Evolutionary conservation across 768 basidiomycete species (phyloP), one percentile per base, ranked within the genome.

Genomic region (Tylopilus plumbeoviolaceoides): DNA sequence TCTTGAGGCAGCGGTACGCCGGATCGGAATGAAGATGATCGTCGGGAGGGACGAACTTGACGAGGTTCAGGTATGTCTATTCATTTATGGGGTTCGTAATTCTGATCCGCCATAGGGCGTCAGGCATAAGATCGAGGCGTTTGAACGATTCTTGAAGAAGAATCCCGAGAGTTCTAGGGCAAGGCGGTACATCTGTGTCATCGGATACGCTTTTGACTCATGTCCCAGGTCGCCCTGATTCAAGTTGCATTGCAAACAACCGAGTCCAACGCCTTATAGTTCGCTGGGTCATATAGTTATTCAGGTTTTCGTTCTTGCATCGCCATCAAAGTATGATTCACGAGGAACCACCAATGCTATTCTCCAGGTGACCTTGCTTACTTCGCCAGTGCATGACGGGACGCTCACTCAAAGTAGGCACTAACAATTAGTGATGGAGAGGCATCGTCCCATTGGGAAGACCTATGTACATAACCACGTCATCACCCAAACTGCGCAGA

Each of bases 1-100:
- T 84, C 2, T 73, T 95, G n/a, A 79, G 77, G 39, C 87, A 91
- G 68, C 82, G 91, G 0, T 95, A 94, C 63, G 77, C 80, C 1
- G 92, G 89, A 2, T n/a, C n/a, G n/a, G n/a, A n/a, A 87, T 90
- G 82, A 90, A 89, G 72, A 76, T 93, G 61, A 80, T 94, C 46
- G 91, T 95, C 0, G 92, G 91, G 0, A 74, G 91, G 3, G 91
- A 94, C 68, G 93, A 95, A 70, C 77, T 95, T 27, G 91, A 95
- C 63, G 89, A 88, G 62, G 78, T 93, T 51, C 89, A 90, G 72
- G 81, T 78, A 28, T 15, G 33, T 35, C 15, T 33, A 9, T 7
- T 4, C 10, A 3, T 9, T 33, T 33, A 12, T 33, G 11, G 31
- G 4, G 11, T 12, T 15, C n/a, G 7, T 36, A 10, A 7, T 40